phyloP scores from a whole-genome alignment of 495 filamentous ascomycete species.

The Parathielavia hyrcaniae region DNA sequence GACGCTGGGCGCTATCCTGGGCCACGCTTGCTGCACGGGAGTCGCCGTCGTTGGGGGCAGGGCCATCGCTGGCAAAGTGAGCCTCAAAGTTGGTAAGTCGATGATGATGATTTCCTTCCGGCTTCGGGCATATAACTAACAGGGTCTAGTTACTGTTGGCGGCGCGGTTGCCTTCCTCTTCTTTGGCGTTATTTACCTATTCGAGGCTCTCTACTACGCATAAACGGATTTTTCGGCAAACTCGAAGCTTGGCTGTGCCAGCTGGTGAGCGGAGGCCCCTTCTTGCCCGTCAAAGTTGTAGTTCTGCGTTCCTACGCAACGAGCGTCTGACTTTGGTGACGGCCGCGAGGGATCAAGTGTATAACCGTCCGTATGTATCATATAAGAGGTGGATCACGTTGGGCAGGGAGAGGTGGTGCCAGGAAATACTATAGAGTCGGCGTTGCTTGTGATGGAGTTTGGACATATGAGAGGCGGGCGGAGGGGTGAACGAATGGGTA shows the following conservation, averaged over 20 bases:
- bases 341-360: background rate
- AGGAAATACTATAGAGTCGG: background rate
- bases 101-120: background rate
- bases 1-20: constrained; percentile 77
- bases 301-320: constrained; percentile 14
- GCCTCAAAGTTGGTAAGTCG: constrained; percentile 90
- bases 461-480: background rate
- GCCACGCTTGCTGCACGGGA: constrained; percentile 84
- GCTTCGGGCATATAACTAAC: constrained; percentile 21
- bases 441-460: constrained; percentile 8
- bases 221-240: constrained; percentile 15
- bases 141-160: constrained; percentile 74
- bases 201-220: constrained; percentile 72
- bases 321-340: too few species aligned
- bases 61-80: constrained; percentile 88
- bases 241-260: constrained; percentile 19
- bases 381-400: background rate
- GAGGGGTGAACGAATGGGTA: background rate
- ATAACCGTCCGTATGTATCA: background rate
- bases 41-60: constrained; percentile 89
- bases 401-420: background rate
- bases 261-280: background rate
- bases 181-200: constrained; percentile 85
- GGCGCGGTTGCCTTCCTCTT: constrained; percentile 86
- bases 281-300: constrained; percentile 23